Percentiles rank a stretch among this genome's conserved stretches.
These are phyloP conservation scores for Aspergillus nanangensis DNA, from an alignment of 495 filamentous ascomycete genomes.

Conservation along the genomic window DNA sequence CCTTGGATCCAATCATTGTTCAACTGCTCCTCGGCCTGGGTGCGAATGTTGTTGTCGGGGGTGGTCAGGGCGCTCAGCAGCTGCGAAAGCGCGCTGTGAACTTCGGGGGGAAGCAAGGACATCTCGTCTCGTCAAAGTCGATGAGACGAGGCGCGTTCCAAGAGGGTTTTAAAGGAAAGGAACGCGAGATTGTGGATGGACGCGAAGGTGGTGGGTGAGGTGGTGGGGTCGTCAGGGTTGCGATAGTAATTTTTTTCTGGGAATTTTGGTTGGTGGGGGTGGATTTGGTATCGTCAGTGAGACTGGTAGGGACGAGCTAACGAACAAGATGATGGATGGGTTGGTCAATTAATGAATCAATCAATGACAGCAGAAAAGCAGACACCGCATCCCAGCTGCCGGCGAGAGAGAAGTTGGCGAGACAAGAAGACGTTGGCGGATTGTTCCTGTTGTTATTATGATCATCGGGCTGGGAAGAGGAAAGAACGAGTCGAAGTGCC, in stretches of 20 bases:
- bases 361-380: conserved; percentile 6
- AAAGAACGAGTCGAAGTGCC: too few species aligned
- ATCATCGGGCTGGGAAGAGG: conserved; percentile 10
- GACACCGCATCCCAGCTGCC: conserved; percentile 16
- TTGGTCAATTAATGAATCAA: too few species aligned
- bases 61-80: conserved; percentile 83
- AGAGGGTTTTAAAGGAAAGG: conserved; percentile 3
- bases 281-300: too few species aligned
- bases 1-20: conserved; percentile 81
- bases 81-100: conserved; percentile 76
- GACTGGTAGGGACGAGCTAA: background rate
- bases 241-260: too few species aligned
- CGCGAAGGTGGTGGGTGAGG: conserved; percentile 14
- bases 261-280: too few species aligned
- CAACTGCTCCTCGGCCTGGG: conserved; percentile 83
- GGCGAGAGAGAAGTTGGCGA: too few species aligned
- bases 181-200: background rate
- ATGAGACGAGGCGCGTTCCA: conserved; percentile 8
- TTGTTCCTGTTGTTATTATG: too few species aligned
- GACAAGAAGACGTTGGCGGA: too few species aligned
- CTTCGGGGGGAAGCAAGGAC: conserved; percentile 79
- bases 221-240: conserved; percentile 11
- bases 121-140: conserved; percentile 44
- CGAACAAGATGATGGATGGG: too few species aligned
- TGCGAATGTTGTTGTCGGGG: conserved; percentile 80